Percentiles rank a stretch among this genome's conserved stretches.
These are phyloP conservation scores for Mucor racemosus DNA, from an alignment of 371 early-diverging fungal genomes.

Conservation along the genomic window DNA sequence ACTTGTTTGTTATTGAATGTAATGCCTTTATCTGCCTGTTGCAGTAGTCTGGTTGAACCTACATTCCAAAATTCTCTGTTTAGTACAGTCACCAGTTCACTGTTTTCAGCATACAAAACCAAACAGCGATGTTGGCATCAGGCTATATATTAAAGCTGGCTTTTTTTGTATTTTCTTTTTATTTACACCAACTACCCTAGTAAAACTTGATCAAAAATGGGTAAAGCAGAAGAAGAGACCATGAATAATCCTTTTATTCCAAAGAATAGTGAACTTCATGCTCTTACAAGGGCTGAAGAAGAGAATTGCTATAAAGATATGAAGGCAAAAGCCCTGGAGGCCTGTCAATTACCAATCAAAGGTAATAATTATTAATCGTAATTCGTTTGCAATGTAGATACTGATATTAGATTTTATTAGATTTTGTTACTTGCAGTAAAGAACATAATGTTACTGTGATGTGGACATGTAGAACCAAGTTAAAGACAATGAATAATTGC, in stretches of 20 bases:
- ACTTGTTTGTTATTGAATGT: no score
- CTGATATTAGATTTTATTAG: constrained; percentile 32
- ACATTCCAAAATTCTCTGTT: no score
- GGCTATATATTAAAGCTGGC: background rate
- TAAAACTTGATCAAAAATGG: constrained; percentile 30
- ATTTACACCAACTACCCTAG: constrained; percentile 6
- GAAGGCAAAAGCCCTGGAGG: constrained; percentile 66
- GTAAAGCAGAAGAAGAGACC: constrained; percentile 42
- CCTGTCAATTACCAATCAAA: constrained; percentile 63
- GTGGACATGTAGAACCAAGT: constrained; percentile 67
- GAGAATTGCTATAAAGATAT: constrained; percentile 65
- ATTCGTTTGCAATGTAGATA: background rate
- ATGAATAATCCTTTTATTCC: constrained; percentile 47
- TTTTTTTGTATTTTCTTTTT: constrained; percentile 6
- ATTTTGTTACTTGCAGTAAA: constrained; percentile 73
- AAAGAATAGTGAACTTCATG: constrained; percentile 48
- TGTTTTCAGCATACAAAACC: background rate
- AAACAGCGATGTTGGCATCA: background rate
- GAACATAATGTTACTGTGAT: constrained; percentile 68
- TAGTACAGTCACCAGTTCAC: background rate
- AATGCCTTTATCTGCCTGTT: no score
- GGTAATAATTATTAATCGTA: constrained; percentile 40
- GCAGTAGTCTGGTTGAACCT: no score
- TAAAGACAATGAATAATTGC: constrained; percentile 74
- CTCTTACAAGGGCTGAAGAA: constrained; percentile 65